These are phyloP conservation scores for Arthroderma sp. DNA, from an alignment of 2,329 filamentous ascomycete genomes.

Conservation along the genomic window DNA sequence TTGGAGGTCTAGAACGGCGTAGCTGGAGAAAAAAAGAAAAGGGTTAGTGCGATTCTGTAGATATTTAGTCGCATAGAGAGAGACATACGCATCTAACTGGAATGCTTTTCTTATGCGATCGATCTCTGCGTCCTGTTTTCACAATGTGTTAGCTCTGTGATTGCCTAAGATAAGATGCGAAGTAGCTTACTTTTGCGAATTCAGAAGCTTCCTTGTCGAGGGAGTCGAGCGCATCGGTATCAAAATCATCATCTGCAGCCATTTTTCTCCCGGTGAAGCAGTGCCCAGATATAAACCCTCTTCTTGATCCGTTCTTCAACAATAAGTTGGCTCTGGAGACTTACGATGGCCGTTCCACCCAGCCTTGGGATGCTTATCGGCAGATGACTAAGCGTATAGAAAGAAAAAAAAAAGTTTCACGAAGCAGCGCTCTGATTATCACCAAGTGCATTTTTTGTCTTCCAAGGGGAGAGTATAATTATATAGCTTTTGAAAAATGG, in stretches of 20 bases:
- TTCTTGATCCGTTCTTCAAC: neutral
- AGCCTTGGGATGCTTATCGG: no score
- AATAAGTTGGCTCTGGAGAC: slow-evolving; percentile 8
- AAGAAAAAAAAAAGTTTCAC: no score
- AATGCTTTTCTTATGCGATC: slow-evolving; percentile 89
- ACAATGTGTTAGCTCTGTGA: neutral
- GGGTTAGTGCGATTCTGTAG: neutral
- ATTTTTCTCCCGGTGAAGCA: slow-evolving; percentile 18
- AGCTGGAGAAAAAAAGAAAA: slow-evolving; percentile 36
- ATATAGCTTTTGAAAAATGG: slow-evolving; percentile 16
- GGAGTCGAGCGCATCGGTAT: slow-evolving; percentile 65
- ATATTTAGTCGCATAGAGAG: neutral
- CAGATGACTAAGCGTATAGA: no score
- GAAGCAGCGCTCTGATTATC: no score
- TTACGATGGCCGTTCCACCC: no score
- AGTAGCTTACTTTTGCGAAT: slow-evolving; percentile 62
- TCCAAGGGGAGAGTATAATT: neutral
- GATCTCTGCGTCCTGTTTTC: slow-evolving; percentile 72
- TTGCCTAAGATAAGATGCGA: neutral
- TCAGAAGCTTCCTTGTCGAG: slow-evolving; percentile 79
- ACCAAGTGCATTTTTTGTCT: no score
- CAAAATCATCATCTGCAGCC: slow-evolving; percentile 35
- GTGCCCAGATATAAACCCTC: neutral
- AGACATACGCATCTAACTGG: slow-evolving; percentile 54
- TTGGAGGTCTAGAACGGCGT: slow-evolving; percentile 88